phyloP scores from a whole-genome alignment of 371 early-diverging fungal species.

The Syncephalastrum sp. region DNA sequence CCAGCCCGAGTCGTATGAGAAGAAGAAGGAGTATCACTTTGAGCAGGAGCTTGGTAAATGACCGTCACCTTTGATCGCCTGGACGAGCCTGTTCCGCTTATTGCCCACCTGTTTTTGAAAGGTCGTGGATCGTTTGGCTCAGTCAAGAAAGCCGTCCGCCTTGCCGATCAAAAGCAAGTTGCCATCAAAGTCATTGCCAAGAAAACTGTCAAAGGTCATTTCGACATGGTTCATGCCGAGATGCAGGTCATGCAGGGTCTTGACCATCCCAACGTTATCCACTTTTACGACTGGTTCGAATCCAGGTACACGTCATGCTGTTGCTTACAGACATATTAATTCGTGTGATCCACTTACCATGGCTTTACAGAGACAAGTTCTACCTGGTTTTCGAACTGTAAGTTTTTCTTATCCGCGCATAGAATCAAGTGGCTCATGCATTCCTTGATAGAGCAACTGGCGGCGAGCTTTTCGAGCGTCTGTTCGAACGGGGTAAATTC shows the following conservation, averaged over 20 bases:
- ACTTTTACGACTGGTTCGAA: constrained; percentile 80
- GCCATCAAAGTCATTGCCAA: constrained; percentile 85
- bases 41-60: constrained; percentile 56
- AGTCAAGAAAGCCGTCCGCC: constrained; percentile 64
- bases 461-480: constrained; percentile 90
- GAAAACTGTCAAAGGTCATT: constrained; percentile 59
- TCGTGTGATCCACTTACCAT: not conserved
- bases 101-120: constrained; percentile 10
- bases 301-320: constrained; percentile 41
- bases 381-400: constrained; percentile 90
- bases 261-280: constrained; percentile 82
- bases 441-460: constrained; percentile 62
- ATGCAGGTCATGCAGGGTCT: constrained; percentile 65
- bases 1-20: constrained; percentile 70
- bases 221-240: constrained; percentile 77
- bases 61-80: constrained; percentile 1
- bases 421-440: not conserved
- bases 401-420: constrained; percentile 12
- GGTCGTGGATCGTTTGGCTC: constrained; percentile 77
- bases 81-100: not conserved
- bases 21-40: constrained; percentile 67
- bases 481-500: constrained; percentile 81
- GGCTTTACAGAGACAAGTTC: constrained; percentile 63
- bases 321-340: not conserved
- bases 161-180: constrained; percentile 58